These are phyloP conservation scores for Wickerhamiella cacticola DNA, from an alignment of 805 yeast species.

Conservation along the genomic window DNA sequence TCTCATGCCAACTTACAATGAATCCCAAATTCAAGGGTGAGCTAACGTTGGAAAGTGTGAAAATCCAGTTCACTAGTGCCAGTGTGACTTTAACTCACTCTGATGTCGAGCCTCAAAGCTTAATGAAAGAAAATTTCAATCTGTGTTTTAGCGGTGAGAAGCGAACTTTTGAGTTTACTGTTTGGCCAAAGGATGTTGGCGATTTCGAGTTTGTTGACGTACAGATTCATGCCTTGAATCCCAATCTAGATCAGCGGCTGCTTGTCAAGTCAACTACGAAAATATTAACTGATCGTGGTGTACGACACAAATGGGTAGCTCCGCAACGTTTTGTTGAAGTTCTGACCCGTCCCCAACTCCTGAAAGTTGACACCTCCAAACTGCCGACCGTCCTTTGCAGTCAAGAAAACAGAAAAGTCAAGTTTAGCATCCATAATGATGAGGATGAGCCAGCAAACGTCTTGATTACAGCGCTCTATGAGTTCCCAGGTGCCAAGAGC, in stretches of 20 bases:
- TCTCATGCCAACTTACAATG: conserved; percentile 18
- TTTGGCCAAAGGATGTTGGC: conserved; percentile 23
- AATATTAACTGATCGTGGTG: neutral
- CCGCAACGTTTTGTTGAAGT: conserved; percentile 10
- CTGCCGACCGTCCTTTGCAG: neutral
- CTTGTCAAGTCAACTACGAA: conserved; percentile 5
- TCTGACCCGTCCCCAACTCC: conserved; percentile 26
- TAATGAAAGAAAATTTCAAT: neutral
- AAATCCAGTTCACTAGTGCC: conserved; percentile 16
- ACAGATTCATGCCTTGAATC: conserved; percentile 12
- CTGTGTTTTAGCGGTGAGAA: neutral
- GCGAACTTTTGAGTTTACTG: conserved; percentile 23
- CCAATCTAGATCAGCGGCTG: conserved; percentile 14
- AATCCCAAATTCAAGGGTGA: conserved; percentile 15
- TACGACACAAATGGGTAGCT: neutral
- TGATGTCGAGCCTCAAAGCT: neutral
- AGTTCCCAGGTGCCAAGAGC: neutral
- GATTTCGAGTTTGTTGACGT: conserved; percentile 19
- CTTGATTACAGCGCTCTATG: conserved; percentile 8
- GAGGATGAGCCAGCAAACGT: conserved; percentile 24
- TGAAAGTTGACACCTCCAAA: conserved; percentile 4
- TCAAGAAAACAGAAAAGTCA: conserved; percentile 22
- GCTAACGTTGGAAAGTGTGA: conserved; percentile 13
- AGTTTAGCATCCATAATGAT: conserved; percentile 19
- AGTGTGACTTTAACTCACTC: conserved; percentile 1